Evolutionary conservation across 1,284 basidiomycete genomes (phyloP).

Genomic region (Cryptococcus jaspeensis): DNA sequence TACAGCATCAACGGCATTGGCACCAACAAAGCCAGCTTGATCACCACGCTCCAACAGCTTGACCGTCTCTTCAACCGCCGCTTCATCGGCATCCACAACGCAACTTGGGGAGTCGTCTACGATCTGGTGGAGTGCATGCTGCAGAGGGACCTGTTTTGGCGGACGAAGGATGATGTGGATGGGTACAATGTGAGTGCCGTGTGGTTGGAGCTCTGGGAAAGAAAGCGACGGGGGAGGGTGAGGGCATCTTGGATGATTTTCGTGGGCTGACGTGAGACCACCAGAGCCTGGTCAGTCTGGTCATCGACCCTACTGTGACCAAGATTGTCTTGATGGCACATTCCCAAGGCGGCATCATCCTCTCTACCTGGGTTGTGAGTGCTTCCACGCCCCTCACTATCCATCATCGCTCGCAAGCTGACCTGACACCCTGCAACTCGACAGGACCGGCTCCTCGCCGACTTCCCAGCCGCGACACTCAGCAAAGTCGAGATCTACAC

Average conservation of each 20-base stretch:
- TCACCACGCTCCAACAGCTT: conserved; percentile 26
- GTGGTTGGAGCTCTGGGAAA: too few species aligned
- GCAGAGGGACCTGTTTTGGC: conserved; percentile 35
- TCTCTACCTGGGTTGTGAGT: conserved; percentile 30
- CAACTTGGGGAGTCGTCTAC: conserved; percentile 35
- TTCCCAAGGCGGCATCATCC: conserved; percentile 41
- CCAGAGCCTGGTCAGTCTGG: conserved; percentile 17
- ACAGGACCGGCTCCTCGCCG: conserved; percentile 34
- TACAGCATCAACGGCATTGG: conserved; percentile 40
- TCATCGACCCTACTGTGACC: conserved; percentile 21
- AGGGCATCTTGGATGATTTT: too few species aligned
- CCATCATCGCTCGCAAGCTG: too few species aligned
- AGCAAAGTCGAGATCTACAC: conserved; percentile 43
- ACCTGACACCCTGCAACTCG: too few species aligned
- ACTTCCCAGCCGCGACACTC: conserved; percentile 28
- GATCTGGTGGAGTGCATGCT: conserved; percentile 41
- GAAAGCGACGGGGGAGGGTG: too few species aligned
- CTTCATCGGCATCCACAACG: conserved; percentile 36
- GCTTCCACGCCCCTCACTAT: background rate
- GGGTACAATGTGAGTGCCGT: conserved; percentile 22
- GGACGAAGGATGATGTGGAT: conserved; percentile 27
- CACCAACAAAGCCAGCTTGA: conserved; percentile 24
- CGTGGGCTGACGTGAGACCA: too few species aligned
- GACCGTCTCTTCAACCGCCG: conserved; percentile 28
- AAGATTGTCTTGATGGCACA: conserved; percentile 40